These are phyloP conservation scores for Capronia coronata DNA, from an alignment of 2,329 filamentous ascomycete genomes.

Conservation along the genomic window DNA sequence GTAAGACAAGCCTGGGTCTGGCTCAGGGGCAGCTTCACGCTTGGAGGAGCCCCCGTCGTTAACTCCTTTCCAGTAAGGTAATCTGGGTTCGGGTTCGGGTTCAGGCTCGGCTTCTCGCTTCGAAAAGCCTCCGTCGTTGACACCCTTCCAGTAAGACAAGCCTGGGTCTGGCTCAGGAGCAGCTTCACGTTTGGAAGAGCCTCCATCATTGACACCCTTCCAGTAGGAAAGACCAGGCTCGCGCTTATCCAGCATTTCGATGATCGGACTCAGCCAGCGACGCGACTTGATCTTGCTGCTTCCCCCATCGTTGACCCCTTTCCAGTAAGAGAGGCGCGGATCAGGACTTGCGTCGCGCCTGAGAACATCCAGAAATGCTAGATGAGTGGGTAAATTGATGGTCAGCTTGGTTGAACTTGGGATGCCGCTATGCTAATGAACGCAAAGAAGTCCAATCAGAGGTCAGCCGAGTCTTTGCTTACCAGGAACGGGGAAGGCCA, in stretches of 20 bases:
- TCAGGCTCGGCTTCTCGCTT: not conserved
- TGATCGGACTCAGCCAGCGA: not conserved
- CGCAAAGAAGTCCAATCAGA: too few species aligned
- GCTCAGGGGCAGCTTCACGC: not conserved
- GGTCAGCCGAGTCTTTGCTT: not conserved
- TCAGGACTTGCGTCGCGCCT: not conserved
- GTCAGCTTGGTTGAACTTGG: not conserved
- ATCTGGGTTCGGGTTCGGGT: not conserved
- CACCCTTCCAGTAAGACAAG: not conserved
- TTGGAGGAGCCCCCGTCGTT: not conserved
- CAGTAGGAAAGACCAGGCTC: not conserved
- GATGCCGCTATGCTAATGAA: too few species aligned
- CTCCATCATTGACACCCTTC: not conserved
- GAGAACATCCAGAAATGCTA: not conserved
- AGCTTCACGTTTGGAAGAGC: not conserved
- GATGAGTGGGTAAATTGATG: not conserved
- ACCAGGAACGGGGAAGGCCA: not conserved
- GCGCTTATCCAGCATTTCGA: not conserved
- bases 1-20: not conserved
- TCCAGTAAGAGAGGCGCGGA: not conserved
- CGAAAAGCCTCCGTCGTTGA: not conserved
- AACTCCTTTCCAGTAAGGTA: not conserved
- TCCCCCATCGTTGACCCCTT: not conserved
- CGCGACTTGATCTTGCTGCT: not conserved
- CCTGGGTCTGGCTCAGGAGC: not conserved